phyloP scores from a whole-genome alignment of 163 green algal species.

The Chlamydomonas reinhardtii region DNA sequence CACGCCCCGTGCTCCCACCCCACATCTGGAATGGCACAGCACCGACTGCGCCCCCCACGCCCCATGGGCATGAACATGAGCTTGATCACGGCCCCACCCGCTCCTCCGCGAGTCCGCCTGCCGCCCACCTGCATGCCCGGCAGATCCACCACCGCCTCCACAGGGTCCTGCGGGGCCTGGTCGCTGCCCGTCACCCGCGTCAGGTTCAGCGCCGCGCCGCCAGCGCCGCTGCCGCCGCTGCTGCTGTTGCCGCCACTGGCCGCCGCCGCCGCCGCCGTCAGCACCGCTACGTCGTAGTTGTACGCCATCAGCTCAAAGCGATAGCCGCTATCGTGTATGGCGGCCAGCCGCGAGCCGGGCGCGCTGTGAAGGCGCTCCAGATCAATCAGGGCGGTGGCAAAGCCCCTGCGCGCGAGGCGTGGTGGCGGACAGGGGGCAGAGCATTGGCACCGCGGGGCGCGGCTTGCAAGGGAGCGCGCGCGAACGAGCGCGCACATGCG shows the following conservation, averaged over 20 bases:
- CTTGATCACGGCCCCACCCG: too few relatives aligned
- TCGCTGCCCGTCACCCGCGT: neutral
- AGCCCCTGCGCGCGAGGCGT: neutral
- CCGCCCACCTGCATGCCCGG: neutral
- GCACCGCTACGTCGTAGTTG: neutral
- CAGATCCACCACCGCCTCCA: slow-evolving; percentile 2
- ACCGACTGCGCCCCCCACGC: too few relatives aligned
- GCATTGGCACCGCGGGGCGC: too few relatives aligned
- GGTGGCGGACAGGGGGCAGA: too few relatives aligned
- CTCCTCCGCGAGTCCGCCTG: too few relatives aligned
- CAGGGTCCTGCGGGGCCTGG: neutral
- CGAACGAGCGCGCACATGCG: too few relatives aligned
- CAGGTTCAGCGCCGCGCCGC: neutral
- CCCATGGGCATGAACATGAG: too few relatives aligned
- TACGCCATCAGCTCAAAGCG: slow-evolving; percentile 23
- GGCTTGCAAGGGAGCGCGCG: neutral
- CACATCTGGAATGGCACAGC: too few relatives aligned
- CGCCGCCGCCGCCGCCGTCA: neutral
- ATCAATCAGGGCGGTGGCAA: neutral
- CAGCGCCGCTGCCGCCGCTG: too few relatives aligned
- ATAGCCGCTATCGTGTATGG: neutral
- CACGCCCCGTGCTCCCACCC: too few relatives aligned
- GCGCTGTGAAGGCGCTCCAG: neutral
- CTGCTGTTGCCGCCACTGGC: neutral
- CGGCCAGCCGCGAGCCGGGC: neutral